Evolutionary conservation across 1,284 basidiomycete genomes (phyloP).

Genomic region (Naganishia liquefaciens): DNA sequence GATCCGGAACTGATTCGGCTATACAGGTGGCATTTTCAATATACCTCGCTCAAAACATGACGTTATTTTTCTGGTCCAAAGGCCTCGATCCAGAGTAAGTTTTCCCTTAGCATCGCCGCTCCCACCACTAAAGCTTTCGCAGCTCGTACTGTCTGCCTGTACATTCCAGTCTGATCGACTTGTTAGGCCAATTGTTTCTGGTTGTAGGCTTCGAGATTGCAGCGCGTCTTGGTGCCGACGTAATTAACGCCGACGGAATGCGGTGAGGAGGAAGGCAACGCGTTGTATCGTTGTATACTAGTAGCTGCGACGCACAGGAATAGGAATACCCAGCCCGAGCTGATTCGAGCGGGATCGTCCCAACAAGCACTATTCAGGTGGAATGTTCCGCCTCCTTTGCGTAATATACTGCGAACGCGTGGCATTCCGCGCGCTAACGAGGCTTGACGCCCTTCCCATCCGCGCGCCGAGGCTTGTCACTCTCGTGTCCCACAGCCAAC

Average conservation of each 20-base stretch:
- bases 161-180: constrained; percentile 85
- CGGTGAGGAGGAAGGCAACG: background rate
- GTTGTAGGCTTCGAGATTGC: constrained; percentile 56
- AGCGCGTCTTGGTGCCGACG: constrained; percentile 48
- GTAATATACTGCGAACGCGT: too few species aligned
- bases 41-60: constrained; percentile 66
- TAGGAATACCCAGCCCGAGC: too few species aligned
- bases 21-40: constrained; percentile 70
- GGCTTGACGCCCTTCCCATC: too few species aligned
- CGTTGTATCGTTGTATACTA: background rate
- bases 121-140: background rate
- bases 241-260: constrained; percentile 32
- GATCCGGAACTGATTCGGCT: background rate
- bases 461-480: too few species aligned
- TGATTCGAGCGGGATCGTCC: too few species aligned
- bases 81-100: constrained; percentile 77
- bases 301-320: too few species aligned
- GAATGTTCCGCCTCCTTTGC: too few species aligned
- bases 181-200: constrained; percentile 83
- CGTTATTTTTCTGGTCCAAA: constrained; percentile 76
- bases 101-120: background rate
- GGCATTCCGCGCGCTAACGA: too few species aligned
- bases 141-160: constrained; percentile 85
- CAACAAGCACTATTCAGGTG: too few species aligned
- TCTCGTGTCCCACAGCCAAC: constrained; percentile 1